Conservation (phyloP, 164 flowering plant species). For the Chimonanthus salicifolius region DNA sequence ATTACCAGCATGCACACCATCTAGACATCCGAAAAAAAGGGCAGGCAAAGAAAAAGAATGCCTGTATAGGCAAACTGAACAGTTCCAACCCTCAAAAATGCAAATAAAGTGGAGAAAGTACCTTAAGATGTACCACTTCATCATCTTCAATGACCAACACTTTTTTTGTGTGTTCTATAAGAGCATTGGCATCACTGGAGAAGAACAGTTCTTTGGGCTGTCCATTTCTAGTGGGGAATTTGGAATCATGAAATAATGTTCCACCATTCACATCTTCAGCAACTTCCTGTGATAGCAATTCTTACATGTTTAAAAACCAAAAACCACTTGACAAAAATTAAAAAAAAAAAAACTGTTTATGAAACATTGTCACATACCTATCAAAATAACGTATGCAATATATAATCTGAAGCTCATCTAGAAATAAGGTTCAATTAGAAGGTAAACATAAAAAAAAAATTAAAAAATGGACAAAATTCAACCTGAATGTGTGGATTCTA, state of each 20-base stretch:
- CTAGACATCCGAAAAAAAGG: no score
- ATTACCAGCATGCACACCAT: no score
- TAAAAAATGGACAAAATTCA: no score
- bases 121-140: constrained; percentile 97
- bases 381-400: background rate
- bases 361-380: background rate
- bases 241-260: constrained; percentile 54
- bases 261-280: constrained; percentile 34
- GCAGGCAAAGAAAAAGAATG: no score
- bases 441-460: no score
- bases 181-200: constrained; percentile 90
- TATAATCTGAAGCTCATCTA: background rate
- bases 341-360: background rate
- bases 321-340: background rate
- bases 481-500: no score
- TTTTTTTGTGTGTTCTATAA: constrained; percentile 92
- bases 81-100: no score
- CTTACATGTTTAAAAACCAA: constrained; percentile 3
- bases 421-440: background rate
- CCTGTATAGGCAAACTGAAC: no score
- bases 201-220: constrained; percentile 84
- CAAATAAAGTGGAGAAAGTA: constrained; percentile 13
- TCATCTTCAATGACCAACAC: constrained; percentile 93
- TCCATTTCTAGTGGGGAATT: constrained; percentile 49
- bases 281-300: constrained; percentile 44